Percentiles rank a stretch among this genome's conserved stretches.
Evolutionary conservation across 2,329 filamentous ascomycete genomes (phyloP).

Genomic region (Clonostachys rhizophaga): DNA sequence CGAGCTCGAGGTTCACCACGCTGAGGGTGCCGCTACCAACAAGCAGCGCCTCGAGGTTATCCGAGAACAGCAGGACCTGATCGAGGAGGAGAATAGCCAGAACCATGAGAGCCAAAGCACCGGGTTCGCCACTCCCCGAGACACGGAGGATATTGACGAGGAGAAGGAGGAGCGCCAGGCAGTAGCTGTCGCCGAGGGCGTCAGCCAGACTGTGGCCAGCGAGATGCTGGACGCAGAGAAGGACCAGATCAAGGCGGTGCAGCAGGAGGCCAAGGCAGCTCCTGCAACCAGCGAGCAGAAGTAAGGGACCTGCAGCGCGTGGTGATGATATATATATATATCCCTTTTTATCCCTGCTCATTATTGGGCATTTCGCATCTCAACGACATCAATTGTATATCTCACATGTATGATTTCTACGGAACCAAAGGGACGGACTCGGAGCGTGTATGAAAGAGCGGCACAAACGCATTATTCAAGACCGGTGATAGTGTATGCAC

Average conservation of each 20-base stretch:
- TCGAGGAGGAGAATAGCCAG: slow-evolving; percentile 94
- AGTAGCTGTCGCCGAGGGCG: slow-evolving; percentile 41
- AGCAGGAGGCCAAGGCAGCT: slow-evolving; percentile 15
- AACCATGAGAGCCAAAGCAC: slow-evolving; percentile 74
- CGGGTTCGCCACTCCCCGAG: slow-evolving; percentile 72
- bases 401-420: too few relatives aligned
- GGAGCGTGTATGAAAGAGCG: too few relatives aligned
- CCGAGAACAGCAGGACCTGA: slow-evolving; percentile 97
- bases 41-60: slow-evolving; percentile 97
- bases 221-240: slow-evolving; percentile 53
- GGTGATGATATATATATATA: too few relatives aligned
- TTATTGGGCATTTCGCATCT: too few relatives aligned
- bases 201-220: slow-evolving; percentile 41
- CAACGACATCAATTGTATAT: too few relatives aligned
- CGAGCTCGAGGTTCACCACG: slow-evolving; percentile 94
- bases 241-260: slow-evolving; percentile 28
- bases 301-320: slow-evolving; percentile 11
- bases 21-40: slow-evolving; percentile 96
- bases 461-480: too few relatives aligned
- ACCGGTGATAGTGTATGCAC: too few relatives aligned
- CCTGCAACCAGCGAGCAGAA: slow-evolving; percentile 12
- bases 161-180: slow-evolving; percentile 76
- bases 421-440: too few relatives aligned
- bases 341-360: too few relatives aligned
- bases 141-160: slow-evolving; percentile 91